These are phyloP conservation scores for Dysphania ambrosioides DNA, from an alignment of 148 eudicot species.

Conservation along the genomic window DNA sequence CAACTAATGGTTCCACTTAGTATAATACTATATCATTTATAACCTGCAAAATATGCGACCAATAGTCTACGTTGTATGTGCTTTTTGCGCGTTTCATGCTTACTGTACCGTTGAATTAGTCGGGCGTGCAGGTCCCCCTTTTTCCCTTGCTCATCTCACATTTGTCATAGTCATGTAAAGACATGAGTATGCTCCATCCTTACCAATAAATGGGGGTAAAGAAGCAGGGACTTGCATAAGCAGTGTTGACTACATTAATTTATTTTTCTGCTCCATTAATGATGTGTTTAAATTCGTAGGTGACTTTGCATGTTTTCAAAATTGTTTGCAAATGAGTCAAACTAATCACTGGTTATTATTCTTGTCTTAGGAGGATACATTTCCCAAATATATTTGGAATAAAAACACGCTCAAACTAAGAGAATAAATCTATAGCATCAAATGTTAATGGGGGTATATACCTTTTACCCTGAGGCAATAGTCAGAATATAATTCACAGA, in stretches of 20 bases:
- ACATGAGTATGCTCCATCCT: background rate
- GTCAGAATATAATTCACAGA: no score
- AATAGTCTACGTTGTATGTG: slow-evolving; percentile 8
- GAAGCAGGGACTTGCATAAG: background rate
- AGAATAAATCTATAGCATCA: no score
- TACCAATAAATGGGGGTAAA: background rate
- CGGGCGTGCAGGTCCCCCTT: slow-evolving; percentile 3
- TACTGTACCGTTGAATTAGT: background rate
- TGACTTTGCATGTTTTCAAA: background rate
- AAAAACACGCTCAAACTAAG: no score
- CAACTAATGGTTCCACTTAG: background rate
- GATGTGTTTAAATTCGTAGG: background rate
- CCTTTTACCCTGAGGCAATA: no score
- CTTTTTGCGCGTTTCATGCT: slow-evolving; percentile 2
- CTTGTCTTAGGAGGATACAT: no score
- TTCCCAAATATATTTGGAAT: no score
- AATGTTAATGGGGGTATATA: no score
- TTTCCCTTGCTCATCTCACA: background rate
- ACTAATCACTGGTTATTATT: background rate
- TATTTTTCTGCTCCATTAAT: background rate
- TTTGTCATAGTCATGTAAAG: background rate
- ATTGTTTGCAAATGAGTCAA: background rate
- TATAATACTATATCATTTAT: no score
- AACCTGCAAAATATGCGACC: slow-evolving; percentile 11
- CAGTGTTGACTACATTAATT: background rate